Evolutionary conservation across 495 filamentous ascomycete species (phyloP), one percentile per base, ranked within the genome.

Genomic region (Corynascus novoguineensis): DNA sequence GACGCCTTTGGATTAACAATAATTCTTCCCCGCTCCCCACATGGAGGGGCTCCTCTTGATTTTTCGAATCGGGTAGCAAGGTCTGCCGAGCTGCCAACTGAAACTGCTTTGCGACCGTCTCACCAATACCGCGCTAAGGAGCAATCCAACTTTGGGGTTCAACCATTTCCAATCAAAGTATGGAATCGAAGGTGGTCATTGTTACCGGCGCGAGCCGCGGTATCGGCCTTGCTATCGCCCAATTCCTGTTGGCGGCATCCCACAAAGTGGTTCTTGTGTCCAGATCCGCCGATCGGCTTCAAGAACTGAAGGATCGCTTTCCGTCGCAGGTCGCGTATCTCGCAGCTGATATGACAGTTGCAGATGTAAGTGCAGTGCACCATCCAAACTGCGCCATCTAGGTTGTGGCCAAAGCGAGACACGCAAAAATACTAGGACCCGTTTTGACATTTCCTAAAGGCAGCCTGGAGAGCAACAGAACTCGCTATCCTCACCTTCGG

Each of bases 221-320:
- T 34, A 87, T 97, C 58, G 93, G 93, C 46, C 81, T 87, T 22
- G 89, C 89, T 10, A 81, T 92, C 25, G 80, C 87, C 28, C 76
- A 87, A 60, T 79, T 83, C 63, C 81, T 98, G 32, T 81, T 97
- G 50, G 60, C 75, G n/a, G 68, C 78, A 10, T 73, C 75, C 0
- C 83, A 89, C 73, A 88, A 87, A 45, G 78, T 96, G 19, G 81
- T 96, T 38, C 74, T 89, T 5, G 75, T 92, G 28, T 87, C 93
- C 14, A 84, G 93, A 55, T 88, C 79, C 58, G 68, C 78, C 40
- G 77, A 78, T 32, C 78, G 82, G 31, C 78, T 98, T 48, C 78
- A 87, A 59, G 69, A 77, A 32, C 75, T 97, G 19, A 83, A 88
- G 60, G 64, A 73, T 1, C 66, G 84, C 63, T 86, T 88, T 70